Percentiles rank a stretch among this genome's conserved stretches.
phyloP scores from a whole-genome alignment of 306 rosid species.

The Vigna radiata region DNA sequence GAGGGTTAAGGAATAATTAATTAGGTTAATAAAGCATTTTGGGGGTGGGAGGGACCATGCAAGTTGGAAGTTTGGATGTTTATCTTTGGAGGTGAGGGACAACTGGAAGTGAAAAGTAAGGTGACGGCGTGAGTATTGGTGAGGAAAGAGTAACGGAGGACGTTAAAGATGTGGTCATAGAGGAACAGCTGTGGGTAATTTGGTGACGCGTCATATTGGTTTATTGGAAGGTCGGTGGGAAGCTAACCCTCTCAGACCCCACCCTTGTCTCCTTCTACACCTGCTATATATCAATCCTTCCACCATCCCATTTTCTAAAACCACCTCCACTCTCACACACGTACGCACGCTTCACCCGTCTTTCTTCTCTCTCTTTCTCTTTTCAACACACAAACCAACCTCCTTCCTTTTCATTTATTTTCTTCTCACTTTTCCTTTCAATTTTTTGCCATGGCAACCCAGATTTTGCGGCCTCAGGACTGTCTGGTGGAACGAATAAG shows the following conservation, averaged over 20 bases:
- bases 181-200: constrained; percentile 30
- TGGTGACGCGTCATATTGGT: constrained; percentile 47
- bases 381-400: neutral
- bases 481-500: constrained; percentile 58
- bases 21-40: neutral
- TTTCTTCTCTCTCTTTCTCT: neutral
- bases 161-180: constrained; percentile 45
- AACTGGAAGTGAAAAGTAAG: neutral
- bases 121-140: constrained; percentile 26
- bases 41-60: neutral
- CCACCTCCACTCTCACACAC: neutral
- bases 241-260: constrained; percentile 36
- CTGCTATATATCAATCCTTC: constrained; percentile 41
- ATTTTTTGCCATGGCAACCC: constrained; percentile 69
- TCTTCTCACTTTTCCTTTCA: neutral
- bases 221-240: constrained; percentile 44
- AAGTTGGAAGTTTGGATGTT: constrained; percentile 7
- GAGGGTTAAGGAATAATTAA: neutral
- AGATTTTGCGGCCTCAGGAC: constrained; percentile 79
- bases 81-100: constrained; percentile 8
- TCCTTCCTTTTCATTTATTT: neutral
- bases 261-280: constrained; percentile 13
- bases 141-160: neutral
- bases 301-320: neutral
- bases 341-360: no score